Evolutionary conservation across 2,329 filamentous ascomycete genomes (phyloP).

Genomic region (Tolypocladium sp.): DNA sequence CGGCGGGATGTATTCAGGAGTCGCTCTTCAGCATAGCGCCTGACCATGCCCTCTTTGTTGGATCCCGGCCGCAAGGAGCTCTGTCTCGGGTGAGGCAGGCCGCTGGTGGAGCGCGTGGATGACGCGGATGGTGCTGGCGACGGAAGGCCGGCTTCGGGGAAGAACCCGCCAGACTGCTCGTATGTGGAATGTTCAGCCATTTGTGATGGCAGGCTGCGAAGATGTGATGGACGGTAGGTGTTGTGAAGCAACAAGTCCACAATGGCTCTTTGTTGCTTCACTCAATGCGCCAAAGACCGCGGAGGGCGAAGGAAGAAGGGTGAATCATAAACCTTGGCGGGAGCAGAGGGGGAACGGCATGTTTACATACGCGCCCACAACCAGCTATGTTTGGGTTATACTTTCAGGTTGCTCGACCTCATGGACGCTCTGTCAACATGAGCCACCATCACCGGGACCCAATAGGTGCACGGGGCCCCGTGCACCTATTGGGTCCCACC

Average conservation of each 20-base stretch:
- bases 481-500: too few relatives aligned
- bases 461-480: too few relatives aligned
- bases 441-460: too few relatives aligned
- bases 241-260: background rate
- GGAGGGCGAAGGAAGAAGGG: background rate
- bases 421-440: background rate
- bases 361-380: background rate
- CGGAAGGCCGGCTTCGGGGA: slow-evolving; percentile 35
- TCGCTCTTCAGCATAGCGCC: slow-evolving; percentile 46
- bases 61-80: slow-evolving; percentile 46
- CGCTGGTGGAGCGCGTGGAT: slow-evolving; percentile 28
- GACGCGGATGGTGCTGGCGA: slow-evolving; percentile 45
- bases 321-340: background rate
- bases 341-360: background rate
- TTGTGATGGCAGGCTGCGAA: background rate
- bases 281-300: background rate
- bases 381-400: background rate
- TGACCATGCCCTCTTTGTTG: slow-evolving; percentile 49
- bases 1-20: slow-evolving; percentile 46
- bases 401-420: too few relatives aligned
- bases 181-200: slow-evolving; percentile 2
- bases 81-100: slow-evolving; percentile 46
- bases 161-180: slow-evolving; percentile 38
- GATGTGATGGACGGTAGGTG: background rate
- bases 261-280: too few relatives aligned